phyloP scores from a whole-genome alignment of 2,329 filamentous ascomycete species.

The Aureobasidium sp. region DNA sequence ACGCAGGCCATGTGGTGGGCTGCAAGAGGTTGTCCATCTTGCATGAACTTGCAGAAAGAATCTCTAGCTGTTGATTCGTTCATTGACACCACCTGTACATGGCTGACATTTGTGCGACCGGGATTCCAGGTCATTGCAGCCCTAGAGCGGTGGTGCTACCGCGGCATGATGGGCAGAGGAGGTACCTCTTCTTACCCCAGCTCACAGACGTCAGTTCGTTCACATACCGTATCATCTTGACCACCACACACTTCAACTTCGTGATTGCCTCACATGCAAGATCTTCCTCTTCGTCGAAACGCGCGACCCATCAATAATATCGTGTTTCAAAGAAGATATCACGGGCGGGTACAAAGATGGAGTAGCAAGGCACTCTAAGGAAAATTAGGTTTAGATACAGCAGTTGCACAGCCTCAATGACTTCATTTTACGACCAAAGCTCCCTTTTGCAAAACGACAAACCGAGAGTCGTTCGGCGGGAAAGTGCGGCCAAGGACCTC shows the following conservation, averaged over 20 bases:
- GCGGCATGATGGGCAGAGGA: neutral
- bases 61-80: neutral
- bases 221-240: neutral
- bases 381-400: conserved; percentile 10
- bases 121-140: neutral
- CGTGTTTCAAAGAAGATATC: neutral
- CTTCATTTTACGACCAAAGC: conserved; percentile 1
- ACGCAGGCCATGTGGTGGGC: neutral
- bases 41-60: neutral
- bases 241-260: neutral
- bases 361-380: neutral
- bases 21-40: neutral
- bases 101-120: neutral
- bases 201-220: neutral
- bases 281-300: neutral
- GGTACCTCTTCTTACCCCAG: neutral
- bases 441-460: neutral
- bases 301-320: neutral
- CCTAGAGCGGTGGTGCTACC: neutral
- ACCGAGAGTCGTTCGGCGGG: neutral
- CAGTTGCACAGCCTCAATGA: conserved; percentile 12
- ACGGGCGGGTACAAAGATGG: neutral
- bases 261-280: neutral
- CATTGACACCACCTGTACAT: too few relatives aligned
- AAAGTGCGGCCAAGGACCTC: neutral